Percentiles rank a stretch among this genome's conserved stretches.
These are phyloP conservation scores for Anthracocystis panici-leucophaei DNA, from an alignment of 1,284 basidiomycete genomes.

Conservation along the genomic window DNA sequence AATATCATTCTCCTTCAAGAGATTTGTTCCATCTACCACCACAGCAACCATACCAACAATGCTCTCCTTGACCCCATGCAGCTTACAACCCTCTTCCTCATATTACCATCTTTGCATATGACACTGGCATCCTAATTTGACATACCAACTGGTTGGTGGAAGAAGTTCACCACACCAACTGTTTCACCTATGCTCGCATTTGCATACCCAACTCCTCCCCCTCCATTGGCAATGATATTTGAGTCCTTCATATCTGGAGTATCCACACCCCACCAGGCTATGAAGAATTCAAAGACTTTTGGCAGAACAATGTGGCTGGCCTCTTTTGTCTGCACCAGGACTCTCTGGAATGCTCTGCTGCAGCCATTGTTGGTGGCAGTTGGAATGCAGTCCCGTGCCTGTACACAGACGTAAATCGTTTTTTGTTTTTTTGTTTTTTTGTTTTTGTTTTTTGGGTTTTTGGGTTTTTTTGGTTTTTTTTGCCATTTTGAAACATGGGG, in stretches of 20 bases:
- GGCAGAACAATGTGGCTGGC: not conserved
- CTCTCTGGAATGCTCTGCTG: not conserved
- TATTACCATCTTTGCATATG: no score
- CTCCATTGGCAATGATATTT: not conserved
- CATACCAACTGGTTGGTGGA: no score
- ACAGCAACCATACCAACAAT: no score
- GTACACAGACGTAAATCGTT: no score
- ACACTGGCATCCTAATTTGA: no score
- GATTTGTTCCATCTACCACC: no score
- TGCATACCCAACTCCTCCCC: constrained; percentile 2
- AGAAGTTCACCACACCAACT: no score
- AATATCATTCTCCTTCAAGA: constrained; percentile 9
- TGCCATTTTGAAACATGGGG: not conserved
- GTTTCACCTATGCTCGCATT: constrained; percentile 2
- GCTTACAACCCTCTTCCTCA: not conserved
- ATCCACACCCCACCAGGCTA: constrained; percentile 9
- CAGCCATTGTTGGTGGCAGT: constrained; percentile 5
- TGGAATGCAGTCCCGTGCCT: constrained; percentile 11
- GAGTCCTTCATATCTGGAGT: constrained; percentile 10
- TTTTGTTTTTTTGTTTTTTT: no score
- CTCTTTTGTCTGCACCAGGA: not conserved
- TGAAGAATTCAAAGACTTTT: not conserved
- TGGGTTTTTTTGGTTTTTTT: constrained; percentile 4
- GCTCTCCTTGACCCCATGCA: no score
- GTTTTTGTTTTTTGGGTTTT: no score